phyloP scores from a whole-genome alignment of 768 basidiomycete genomes.

The Hortiboletus campestris region DNA sequence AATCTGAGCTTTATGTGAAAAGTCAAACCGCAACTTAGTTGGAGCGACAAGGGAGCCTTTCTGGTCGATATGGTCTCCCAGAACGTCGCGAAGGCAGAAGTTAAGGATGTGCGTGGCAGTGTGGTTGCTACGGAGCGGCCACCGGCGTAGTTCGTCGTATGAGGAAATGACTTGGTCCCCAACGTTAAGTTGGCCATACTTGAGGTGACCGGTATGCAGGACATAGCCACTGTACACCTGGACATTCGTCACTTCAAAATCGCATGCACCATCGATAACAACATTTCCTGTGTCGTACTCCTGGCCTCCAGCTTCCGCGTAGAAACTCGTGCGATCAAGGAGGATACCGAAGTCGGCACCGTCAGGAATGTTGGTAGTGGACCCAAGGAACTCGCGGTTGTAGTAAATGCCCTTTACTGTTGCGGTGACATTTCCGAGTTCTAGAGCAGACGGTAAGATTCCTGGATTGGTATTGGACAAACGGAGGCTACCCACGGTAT shows the following conservation, averaged over 20 bases:
- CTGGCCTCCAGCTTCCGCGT: slow-evolving; percentile 96
- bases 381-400: slow-evolving; percentile 67
- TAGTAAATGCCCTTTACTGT: slow-evolving; percentile 83
- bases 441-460: slow-evolving; percentile 39
- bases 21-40: slow-evolving; percentile 95
- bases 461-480: not conserved
- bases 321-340: slow-evolving; percentile 92
- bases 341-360: slow-evolving; percentile 76
- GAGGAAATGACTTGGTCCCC: slow-evolving; percentile 83
- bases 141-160: slow-evolving; percentile 94
- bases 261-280: slow-evolving; percentile 84
- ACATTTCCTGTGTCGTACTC: slow-evolving; percentile 96
- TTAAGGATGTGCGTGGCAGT: slow-evolving; percentile 99
- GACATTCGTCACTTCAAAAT: slow-evolving; percentile 92
- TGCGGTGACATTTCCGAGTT: slow-evolving; percentile 72
- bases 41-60: slow-evolving; percentile 97
- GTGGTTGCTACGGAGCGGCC: slow-evolving; percentile 97
- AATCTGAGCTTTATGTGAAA: slow-evolving; percentile 92
- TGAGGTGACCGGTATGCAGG: slow-evolving; percentile 85
- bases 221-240: slow-evolving; percentile 96
- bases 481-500: slow-evolving; percentile 60
- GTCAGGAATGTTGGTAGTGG: slow-evolving; percentile 66
- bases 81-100: slow-evolving; percentile 85
- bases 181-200: slow-evolving; percentile 80
- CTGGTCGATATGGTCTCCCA: slow-evolving; percentile 98